Evolutionary conservation across 2,329 filamentous ascomycete genomes (phyloP), one percentile per base, ranked within the genome.

Genomic region (Stagonosporopsis cucurbitacearum): DNA sequence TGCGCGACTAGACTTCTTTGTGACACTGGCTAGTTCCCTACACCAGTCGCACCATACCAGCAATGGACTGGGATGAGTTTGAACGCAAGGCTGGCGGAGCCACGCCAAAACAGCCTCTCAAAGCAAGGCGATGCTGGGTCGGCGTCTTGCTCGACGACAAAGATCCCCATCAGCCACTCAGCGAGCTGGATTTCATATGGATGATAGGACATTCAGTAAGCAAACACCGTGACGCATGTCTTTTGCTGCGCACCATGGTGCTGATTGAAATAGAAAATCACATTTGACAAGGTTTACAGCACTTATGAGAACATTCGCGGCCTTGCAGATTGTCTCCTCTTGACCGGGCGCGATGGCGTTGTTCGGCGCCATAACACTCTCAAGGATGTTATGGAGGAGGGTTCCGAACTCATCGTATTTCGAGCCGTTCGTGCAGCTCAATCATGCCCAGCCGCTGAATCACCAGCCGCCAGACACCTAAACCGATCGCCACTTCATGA

Each of bases 171-270:
- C 48, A 65, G 3, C 28, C 43, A 5, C 36, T 68, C 2, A 19
- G 28, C 7, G 63, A 70, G 36, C 8, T 23, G 1, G 69, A 76
- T 42, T 74, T 77, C 43, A 48, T 75, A 1, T 79, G 76, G 73
- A 65, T 77, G 51, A 71, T 72, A 32, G 68, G 64, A 15, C 63
- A 72, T 46, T 32, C 44, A n/a, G 71, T 75, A 57, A 64, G 71
- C 65, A 22, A 11, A 15, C 13, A 13, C 11, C 4, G 4, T n/a
- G 37, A 12, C 17, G 13, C 2, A 30, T 19, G 4, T 6, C 28
- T 9, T 33, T 2, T 19, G 5, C n/a, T n/a, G 3, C 11, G n/a
- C 9, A 3, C 12, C 30, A 32, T 4, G 30, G n/a, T 28, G 41
- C 36, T 49, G 7, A 37, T 22, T 15, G 20, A 7, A 43, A 6